These are phyloP conservation scores for Colletotrichum higginsianum DNA, from an alignment of 2,329 filamentous ascomycete species.

Conservation along the genomic window DNA sequence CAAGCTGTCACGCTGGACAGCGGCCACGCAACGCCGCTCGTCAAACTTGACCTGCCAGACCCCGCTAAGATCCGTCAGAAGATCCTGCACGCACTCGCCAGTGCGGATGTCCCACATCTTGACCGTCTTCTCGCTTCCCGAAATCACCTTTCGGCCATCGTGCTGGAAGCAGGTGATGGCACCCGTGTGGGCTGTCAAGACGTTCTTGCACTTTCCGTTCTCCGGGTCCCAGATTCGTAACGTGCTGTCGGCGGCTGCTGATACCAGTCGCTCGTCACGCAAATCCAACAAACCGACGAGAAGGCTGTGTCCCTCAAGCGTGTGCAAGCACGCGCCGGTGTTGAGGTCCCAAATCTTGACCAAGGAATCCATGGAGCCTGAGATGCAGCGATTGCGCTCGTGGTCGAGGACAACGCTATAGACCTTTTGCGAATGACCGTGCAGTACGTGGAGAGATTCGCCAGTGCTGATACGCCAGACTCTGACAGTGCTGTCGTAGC, in stretches of 20 bases:
- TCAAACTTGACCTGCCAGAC: constrained; percentile 99
- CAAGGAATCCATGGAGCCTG: constrained; percentile 97
- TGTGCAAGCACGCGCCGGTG: constrained; percentile 87
- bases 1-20: constrained; percentile 91
- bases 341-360: constrained; percentile 98
- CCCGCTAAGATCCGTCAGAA: constrained; percentile 93
- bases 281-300: constrained; percentile 94
- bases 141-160: constrained; percentile 96
- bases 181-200: constrained; percentile 92
- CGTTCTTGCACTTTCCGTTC: constrained; percentile 90
- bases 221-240: constrained; percentile 98
- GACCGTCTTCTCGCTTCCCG: constrained; percentile 92
- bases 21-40: constrained; percentile 93
- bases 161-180: constrained; percentile 99
- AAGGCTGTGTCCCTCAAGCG: constrained; percentile 91
- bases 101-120: constrained; percentile 99
- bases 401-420: constrained; percentile 97
- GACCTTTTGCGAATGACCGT: constrained; percentile 92
- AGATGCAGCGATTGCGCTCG: constrained; percentile 94
- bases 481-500: constrained; percentile 94
- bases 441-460: constrained; percentile 85
- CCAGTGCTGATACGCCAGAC: constrained; percentile 99
- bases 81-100: constrained; percentile 91
- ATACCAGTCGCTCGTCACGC: constrained; percentile 90
- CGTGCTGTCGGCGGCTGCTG: constrained; percentile 94